These are phyloP conservation scores for Hypoxylon sp. DNA, from an alignment of 2,329 filamentous ascomycete species.

Conservation along the genomic window DNA sequence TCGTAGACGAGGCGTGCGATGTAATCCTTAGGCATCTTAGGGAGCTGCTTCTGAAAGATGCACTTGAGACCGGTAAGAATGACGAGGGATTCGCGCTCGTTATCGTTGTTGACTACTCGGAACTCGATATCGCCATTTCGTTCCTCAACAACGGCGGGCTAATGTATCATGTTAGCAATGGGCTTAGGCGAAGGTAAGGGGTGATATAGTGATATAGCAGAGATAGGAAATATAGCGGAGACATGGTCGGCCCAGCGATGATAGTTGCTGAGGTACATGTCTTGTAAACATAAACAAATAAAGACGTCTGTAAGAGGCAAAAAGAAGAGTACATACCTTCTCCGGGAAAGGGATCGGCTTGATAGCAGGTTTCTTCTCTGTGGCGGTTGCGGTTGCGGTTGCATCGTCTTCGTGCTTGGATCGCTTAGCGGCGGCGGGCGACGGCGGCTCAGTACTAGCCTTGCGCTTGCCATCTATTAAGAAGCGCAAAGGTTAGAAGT, in stretches of 20 bases:
- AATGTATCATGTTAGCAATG: constrained; percentile 40
- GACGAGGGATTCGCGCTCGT: constrained; percentile 84
- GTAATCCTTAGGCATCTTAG: constrained; percentile 99
- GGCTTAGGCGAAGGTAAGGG: too few relatives aligned
- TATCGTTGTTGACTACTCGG: constrained; percentile 97
- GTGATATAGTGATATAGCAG: too few relatives aligned
- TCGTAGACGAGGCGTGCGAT: constrained; percentile 98
- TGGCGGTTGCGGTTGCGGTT: constrained; percentile 54
- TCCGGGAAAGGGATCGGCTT: constrained; percentile 86
- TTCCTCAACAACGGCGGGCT: constrained; percentile 93
- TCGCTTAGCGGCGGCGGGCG: constrained; percentile 70
- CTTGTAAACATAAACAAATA: background rate
- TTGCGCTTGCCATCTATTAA: constrained; percentile 72
- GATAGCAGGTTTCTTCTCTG: constrained; percentile 60
- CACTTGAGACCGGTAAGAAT: constrained; percentile 96
- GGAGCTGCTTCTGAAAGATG: constrained; percentile 97
- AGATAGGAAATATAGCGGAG: background rate
- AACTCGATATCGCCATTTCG: constrained; percentile 95
- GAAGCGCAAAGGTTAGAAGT: background rate
- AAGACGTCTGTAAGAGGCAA: constrained; percentile 22
- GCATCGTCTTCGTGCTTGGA: constrained; percentile 63
- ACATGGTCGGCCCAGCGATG: background rate
- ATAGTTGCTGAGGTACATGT: background rate
- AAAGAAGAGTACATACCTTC: constrained; percentile 64
- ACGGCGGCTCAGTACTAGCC: constrained; percentile 71